Evolutionary conservation across 176 grass and related monocot species (phyloP), one percentile per base, ranked within the genome.

Genomic region (Triticum urartu): DNA sequence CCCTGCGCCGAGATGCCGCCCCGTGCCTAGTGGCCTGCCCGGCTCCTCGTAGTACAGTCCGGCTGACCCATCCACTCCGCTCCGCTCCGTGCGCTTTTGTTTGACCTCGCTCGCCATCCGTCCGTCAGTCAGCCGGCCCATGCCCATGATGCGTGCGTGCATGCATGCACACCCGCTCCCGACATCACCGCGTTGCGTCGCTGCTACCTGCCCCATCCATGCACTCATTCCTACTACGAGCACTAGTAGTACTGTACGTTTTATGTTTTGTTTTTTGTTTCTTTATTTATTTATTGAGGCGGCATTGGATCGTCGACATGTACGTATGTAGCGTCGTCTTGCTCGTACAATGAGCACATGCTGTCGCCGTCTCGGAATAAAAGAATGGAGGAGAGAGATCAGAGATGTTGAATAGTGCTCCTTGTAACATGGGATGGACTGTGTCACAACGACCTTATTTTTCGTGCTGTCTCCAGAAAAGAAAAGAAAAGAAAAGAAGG

Each of bases 71-170:
- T 72, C 68, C 68, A 24, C 33, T n/a, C 64, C 30, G 32, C 33
- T n/a, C 64, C 30, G 32, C 64, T 79, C 64, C 81, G 32, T 34
- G 72, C 54, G 52, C 83, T 77, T 86, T 86, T 86, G 45, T 89
- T 89, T 86, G 70, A 81, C 88, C 78, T 85, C 68, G 39, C 28
- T 30, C 28, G 28, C 28, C 28, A 30, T 30, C 28, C 28, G 28
- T 30, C 52, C 11, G 45, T 48, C 45, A 48, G 43, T 15, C 63
- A 30, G 4, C 13, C 3, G 5, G 34, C 3, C 34, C 34, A 6
- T 5, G 50, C 36, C 79, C 38, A 38, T 39, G 66, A 84, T 73
- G 24, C 35, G 17, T 73, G 24, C 35, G 2, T 67, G 26, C 63
- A 11, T 25, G 5, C 48, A 52, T 52, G 63, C 24, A 28, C 26